Evolutionary conservation across 2,329 filamentous ascomycete species (phyloP).

Genomic region (Epichloe baconii): DNA sequence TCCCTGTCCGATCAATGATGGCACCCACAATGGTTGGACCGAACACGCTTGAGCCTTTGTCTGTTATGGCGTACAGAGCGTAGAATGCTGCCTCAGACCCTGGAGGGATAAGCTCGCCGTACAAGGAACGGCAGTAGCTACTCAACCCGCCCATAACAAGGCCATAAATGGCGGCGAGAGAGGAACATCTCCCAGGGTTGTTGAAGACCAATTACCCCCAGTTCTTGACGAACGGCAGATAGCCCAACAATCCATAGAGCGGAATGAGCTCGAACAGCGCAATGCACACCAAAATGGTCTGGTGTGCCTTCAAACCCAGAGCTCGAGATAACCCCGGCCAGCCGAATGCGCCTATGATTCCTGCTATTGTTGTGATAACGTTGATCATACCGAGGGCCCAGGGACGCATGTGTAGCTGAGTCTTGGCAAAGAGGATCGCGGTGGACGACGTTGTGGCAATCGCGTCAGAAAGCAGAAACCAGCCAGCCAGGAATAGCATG

Average conservation of each 20-base stretch:
- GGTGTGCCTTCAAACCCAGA: constrained; percentile 60
- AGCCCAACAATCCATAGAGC: constrained; percentile 78
- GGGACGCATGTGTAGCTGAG: constrained; percentile 76
- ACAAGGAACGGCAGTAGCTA: constrained; percentile 83
- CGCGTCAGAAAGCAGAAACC: constrained; percentile 90
- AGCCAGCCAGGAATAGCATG: constrained; percentile 67
- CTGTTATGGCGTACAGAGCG: constrained; percentile 90
- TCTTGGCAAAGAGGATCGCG: constrained; percentile 92
- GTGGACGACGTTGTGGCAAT: constrained; percentile 92
- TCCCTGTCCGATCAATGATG: constrained; percentile 74
- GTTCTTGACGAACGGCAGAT: constrained; percentile 62
- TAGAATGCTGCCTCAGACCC: constrained; percentile 95
- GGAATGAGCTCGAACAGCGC: constrained; percentile 85
- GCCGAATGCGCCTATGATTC: constrained; percentile 76
- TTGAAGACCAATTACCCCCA: constrained; percentile 73
- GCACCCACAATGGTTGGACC: constrained; percentile 86
- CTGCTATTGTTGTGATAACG: constrained; percentile 74
- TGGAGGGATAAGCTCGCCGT: constrained; percentile 84
- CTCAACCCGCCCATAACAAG: constrained; percentile 88
- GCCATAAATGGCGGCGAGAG: constrained; percentile 78
- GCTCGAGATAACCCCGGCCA: constrained; percentile 70
- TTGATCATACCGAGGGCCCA: constrained; percentile 85
- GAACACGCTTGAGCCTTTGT: constrained; percentile 90
- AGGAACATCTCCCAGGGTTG: constrained; percentile 96
- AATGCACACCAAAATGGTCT: constrained; percentile 89